Percentiles rank a stretch among this genome's conserved stretches.
phyloP scores from a whole-genome alignment of 108 stramenopile species.

The Cylindrotheca fusiformis region DNA sequence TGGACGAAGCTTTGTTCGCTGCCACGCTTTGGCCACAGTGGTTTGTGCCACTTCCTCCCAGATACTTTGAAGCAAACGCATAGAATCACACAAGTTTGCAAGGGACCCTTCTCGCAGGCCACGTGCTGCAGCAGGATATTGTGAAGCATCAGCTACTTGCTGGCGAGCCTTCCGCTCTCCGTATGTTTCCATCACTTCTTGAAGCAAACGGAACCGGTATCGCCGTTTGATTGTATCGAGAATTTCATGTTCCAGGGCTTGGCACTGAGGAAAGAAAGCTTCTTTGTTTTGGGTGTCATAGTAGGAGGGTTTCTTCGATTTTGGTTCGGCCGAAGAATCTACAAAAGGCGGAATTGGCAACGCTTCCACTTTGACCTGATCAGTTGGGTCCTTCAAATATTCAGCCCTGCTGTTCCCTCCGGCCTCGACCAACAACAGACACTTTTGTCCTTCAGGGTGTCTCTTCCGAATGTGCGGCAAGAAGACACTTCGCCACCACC shows the following conservation, averaged over 20 bases:
- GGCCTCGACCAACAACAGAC: slow-evolving; percentile 19
- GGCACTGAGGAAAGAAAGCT: slow-evolving; percentile 12
- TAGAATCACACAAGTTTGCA: slow-evolving; percentile 15
- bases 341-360: slow-evolving; percentile 5
- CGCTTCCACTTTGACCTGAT: slow-evolving; percentile 17
- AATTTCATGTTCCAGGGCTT: slow-evolving; percentile 20
- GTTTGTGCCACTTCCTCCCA: slow-evolving; percentile 20
- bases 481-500: slow-evolving; percentile 24
- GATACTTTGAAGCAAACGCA: slow-evolving; percentile 18
- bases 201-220: slow-evolving; percentile 20
- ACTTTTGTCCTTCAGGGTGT: slow-evolving; percentile 11
- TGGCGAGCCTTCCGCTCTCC: slow-evolving; percentile 16
- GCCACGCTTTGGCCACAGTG: slow-evolving; percentile 18
- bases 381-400: slow-evolving; percentile 20
- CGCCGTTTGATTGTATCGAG: slow-evolving; percentile 27
- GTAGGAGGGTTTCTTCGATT: neutral
- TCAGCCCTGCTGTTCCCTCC: slow-evolving; percentile 16
- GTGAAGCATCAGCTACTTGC: slow-evolving; percentile 8
- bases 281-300: neutral
- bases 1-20: slow-evolving; percentile 21
- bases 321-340: neutral
- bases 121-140: slow-evolving; percentile 14
- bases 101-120: slow-evolving; percentile 20
- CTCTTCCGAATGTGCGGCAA: slow-evolving; percentile 21
- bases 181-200: slow-evolving; percentile 30